Evolutionary conservation across 805 yeast genomes (phyloP), one percentile per base, ranked within the genome.

Genomic region (Suhomyces sp.): DNA sequence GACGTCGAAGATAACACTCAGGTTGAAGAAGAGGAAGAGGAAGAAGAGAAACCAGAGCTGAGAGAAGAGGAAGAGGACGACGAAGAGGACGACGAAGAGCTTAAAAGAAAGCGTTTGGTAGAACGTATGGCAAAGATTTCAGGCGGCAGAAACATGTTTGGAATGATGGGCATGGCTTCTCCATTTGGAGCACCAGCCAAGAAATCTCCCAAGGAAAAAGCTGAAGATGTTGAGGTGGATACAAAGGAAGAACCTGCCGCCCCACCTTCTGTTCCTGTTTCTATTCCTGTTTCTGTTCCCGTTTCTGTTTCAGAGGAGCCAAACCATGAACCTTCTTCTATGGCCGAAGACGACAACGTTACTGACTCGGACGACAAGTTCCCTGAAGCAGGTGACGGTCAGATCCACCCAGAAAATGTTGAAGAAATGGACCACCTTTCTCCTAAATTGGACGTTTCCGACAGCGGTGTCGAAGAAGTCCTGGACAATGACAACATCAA

Each of bases 71-170:
- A 73, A 0, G 83, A 74, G 1, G 83, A 77, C 2, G 83, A 75
- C 0, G 88, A 81, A 1, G 86, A 83, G 49, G 93, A 87, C 48
- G 87, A 83, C 43, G 96, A 88, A 63, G 94, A 87, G 55, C 76
- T 85, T 4, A 81, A 86, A 51, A 81, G 94, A 60, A 80, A 86
- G 46, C 89, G 86, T 6, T 75, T 93, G 49, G 85, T 96, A 19
- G 97, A 88, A 57, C 81, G 97, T 54, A 93, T 93, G 97, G 98
- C 99, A n/a, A 89, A 86, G 60, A 79, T 93, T 17, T 87, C 97
- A 0, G 96, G 97, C 19, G 91, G 91, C 4, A 79, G 87, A 71
- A 86, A 88, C 52, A 81, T 87, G 84, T 79, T 84, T 68, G 92
- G 91, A 43, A 82, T 82, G 86, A 78, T 81, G 83, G 85, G 85